A percentile compares a stretch with the other conserved stretches of the same genome.
Evolutionary conservation across 148 eudicot species (phyloP).

Genomic region (Vaccinium myrtillus): DNA sequence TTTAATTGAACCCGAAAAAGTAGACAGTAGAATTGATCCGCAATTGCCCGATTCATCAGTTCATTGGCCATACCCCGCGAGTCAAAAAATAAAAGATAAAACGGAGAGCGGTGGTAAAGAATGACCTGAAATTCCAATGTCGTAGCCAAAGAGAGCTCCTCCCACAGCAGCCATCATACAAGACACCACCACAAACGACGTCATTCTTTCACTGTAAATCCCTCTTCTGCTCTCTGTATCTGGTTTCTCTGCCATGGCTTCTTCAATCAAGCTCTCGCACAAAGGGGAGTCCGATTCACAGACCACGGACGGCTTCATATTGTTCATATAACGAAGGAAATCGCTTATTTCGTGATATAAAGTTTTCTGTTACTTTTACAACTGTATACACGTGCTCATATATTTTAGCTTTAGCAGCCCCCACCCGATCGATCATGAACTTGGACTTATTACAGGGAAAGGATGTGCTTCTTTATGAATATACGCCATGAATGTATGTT

Average conservation of each 20-base stretch:
- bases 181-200: background rate
- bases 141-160: background rate
- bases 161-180: background rate
- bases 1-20: no score
- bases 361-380: background rate
- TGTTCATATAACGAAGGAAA: background rate
- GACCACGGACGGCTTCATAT: background rate
- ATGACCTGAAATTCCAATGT: slow-evolving; percentile 4
- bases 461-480: no score
- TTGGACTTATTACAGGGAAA: no score
- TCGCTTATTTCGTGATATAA: background rate
- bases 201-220: background rate
- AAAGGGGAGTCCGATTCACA: background rate
- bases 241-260: background rate
- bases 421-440: no score
- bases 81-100: background rate
- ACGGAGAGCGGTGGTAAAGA: background rate
- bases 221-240: no score
- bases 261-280: background rate
- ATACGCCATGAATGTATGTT: background rate
- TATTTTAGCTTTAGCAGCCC: background rate
- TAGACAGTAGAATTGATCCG: no score
- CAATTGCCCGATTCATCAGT: no score
- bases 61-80: no score
- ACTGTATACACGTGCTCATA: no score